Evolutionary conservation across 352 stramenopile species (phyloP).

Genomic region (Phytophthora kernoviae): DNA sequence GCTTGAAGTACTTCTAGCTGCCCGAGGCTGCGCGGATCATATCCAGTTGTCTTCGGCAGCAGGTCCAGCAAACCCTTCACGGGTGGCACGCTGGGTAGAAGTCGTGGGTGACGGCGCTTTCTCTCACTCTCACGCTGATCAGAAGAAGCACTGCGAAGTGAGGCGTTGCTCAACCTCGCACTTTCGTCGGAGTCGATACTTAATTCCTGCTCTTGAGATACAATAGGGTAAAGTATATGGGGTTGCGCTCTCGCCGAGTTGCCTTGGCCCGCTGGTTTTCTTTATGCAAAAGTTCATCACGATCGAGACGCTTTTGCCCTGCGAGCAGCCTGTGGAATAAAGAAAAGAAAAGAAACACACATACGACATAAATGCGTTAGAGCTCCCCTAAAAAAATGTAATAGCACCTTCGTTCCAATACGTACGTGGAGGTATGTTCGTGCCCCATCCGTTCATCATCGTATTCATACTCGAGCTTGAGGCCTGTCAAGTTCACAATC

Average conservation of each 20-base stretch:
- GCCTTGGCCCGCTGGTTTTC: slow-evolving; percentile 53
- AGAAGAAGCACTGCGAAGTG: slow-evolving; percentile 9
- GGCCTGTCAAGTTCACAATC: slow-evolving; percentile 86
- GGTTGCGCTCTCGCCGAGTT: slow-evolving; percentile 48
- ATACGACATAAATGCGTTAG: background rate
- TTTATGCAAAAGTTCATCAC: slow-evolving; percentile 78
- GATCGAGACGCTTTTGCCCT: slow-evolving; percentile 77
- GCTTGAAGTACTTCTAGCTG: slow-evolving; percentile 83
- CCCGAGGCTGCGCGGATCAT: slow-evolving; percentile 54
- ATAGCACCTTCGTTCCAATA: slow-evolving; percentile 8
- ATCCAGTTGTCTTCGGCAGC: slow-evolving; percentile 72
- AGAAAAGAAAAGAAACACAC: slow-evolving; percentile 2
- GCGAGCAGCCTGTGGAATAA: slow-evolving; percentile 52
- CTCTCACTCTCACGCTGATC: slow-evolving; percentile 42
- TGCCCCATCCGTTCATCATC: slow-evolving; percentile 72
- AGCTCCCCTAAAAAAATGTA: background rate
- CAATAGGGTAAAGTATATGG: slow-evolving; percentile 57
- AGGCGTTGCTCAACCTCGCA: background rate
- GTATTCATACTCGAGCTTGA: slow-evolving; percentile 86
- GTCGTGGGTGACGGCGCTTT: slow-evolving; percentile 63
- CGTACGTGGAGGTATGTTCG: slow-evolving; percentile 72
- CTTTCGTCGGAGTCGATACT: slow-evolving; percentile 10
- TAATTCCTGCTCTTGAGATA: slow-evolving; percentile 24
- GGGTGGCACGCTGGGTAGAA: slow-evolving; percentile 80
- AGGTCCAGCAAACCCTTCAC: slow-evolving; percentile 85